phyloP scores from a whole-genome alignment of 352 stramenopile genomes.

The Phytophthora macrochlamydospora region DNA sequence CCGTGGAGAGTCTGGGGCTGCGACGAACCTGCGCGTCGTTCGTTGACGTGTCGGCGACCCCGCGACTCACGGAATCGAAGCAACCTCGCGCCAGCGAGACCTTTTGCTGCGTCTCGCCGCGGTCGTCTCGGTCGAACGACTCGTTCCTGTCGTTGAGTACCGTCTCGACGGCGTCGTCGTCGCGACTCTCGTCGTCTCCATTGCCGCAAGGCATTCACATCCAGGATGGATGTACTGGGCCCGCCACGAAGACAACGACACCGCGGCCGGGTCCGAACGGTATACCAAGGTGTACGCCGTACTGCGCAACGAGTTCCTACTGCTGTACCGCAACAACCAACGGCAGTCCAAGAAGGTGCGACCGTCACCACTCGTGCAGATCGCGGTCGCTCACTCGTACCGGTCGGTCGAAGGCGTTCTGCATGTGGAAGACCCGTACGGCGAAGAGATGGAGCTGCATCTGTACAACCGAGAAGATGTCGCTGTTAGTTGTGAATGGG shows the following conservation, averaged over 20 bases:
- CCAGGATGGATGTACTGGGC: conserved; percentile 85
- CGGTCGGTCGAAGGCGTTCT: conserved; percentile 51
- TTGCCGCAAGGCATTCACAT: conserved; percentile 42
- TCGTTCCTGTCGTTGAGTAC: conserved; percentile 34
- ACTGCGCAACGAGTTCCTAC: conserved; percentile 69
- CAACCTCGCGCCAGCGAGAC: conserved; percentile 18
- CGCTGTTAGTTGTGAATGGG: conserved; percentile 35
- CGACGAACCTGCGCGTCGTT: conserved; percentile 32
- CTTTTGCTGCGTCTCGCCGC: conserved; percentile 18
- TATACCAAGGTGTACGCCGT: conserved; percentile 81
- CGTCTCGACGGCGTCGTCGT: conserved; percentile 22
- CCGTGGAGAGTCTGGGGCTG: conserved; percentile 22
- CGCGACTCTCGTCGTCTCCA: conserved; percentile 28
- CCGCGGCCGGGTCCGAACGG: conserved; percentile 35
- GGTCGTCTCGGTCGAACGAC: conserved; percentile 19
- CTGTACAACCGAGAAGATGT: conserved; percentile 65
- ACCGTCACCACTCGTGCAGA: conserved; percentile 60
- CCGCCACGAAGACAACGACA: conserved; percentile 25
- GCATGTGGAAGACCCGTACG: conserved; percentile 60
- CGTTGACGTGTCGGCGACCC: conserved; percentile 7
- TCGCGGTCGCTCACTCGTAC: conserved; percentile 59
- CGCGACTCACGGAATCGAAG: conserved; percentile 4
- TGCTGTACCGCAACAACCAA: conserved; percentile 64
- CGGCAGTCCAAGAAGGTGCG: conserved; percentile 38
- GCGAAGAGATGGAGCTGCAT: conserved; percentile 77